Evolutionary conservation across 768 basidiomycete species (phyloP).

Genomic region (Botryobasidium botryosum): DNA sequence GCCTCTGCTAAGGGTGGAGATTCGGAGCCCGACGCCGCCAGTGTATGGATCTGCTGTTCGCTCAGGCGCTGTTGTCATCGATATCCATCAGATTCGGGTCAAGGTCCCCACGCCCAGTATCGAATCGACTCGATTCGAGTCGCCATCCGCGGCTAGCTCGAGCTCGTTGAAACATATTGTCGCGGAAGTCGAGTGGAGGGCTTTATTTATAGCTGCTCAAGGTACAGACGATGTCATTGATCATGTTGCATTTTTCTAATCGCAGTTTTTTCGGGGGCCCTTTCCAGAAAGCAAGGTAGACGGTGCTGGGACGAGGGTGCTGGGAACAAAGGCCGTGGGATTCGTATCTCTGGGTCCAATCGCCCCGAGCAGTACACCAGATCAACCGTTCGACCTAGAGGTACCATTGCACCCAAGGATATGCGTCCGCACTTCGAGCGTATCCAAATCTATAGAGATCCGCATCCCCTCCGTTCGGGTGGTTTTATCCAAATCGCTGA

Average conservation of each 20-base stretch:
- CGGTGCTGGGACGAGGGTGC: too few relatives aligned
- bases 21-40: conserved; percentile 47
- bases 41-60: conserved; percentile 23
- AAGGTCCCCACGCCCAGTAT: conserved; percentile 11
- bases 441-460: conserved; percentile 1
- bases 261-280: too few relatives aligned
- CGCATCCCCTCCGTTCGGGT: conserved; percentile 19
- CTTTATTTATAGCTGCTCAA: conserved; percentile 8
- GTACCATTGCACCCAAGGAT: too few relatives aligned
- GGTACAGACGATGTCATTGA: conserved; percentile 10
- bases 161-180: conserved; percentile 5
- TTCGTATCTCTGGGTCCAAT: too few relatives aligned
- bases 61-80: conserved; percentile 53
- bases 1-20: conserved; percentile 44
- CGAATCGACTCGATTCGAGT: conserved; percentile 16
- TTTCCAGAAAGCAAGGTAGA: too few relatives aligned
- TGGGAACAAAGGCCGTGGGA: too few relatives aligned
- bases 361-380: too few relatives aligned
- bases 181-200: conserved; percentile 7
- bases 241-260: too few relatives aligned
- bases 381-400: too few relatives aligned
- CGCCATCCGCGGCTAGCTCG: conserved; percentile 16
- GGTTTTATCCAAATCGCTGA: conserved; percentile 36
- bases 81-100: conserved; percentile 37
- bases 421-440: too few relatives aligned